These are phyloP conservation scores for Avicennia marina DNA, from an alignment of 257 asterid species.

Conservation along the genomic window DNA sequence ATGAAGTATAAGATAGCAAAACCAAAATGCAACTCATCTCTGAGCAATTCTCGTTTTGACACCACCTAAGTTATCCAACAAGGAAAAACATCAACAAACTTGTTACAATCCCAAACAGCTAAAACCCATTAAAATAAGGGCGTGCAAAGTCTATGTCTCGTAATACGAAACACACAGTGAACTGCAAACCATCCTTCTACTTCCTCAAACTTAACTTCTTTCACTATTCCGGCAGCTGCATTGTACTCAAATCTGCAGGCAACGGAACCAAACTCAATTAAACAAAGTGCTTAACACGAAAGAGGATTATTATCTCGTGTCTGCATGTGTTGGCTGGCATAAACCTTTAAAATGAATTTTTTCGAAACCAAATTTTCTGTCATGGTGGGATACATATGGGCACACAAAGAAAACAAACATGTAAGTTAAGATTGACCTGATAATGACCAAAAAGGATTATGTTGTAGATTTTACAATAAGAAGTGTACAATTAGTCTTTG, in stretches of 20 bases:
- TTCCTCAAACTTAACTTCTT: constrained; percentile 51
- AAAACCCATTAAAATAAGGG: too few species aligned
- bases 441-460: too few species aligned
- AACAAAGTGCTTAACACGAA: neutral
- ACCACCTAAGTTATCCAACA: constrained; percentile 27
- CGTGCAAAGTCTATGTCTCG: too few species aligned
- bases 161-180: neutral
- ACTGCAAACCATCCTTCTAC: constrained; percentile 32
- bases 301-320: neutral
- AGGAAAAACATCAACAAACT: neutral
- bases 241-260: constrained; percentile 43
- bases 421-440: too few species aligned
- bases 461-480: too few species aligned
- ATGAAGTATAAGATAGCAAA: neutral
- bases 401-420: too few species aligned
- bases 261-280: neutral
- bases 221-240: constrained; percentile 40
- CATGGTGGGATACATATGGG: too few species aligned
- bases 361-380: too few species aligned
- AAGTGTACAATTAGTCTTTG: too few species aligned
- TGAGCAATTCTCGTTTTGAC: constrained; percentile 34
- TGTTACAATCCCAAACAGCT: neutral
- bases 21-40: constrained; percentile 18
- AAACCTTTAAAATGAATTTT: too few species aligned
- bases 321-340: too few species aligned